Percentiles rank a stretch among this genome's conserved stretches.
Conservation (phyloP, 2,329 filamentous ascomycete genomes). For the Metarhizium guizhouense region DNA sequence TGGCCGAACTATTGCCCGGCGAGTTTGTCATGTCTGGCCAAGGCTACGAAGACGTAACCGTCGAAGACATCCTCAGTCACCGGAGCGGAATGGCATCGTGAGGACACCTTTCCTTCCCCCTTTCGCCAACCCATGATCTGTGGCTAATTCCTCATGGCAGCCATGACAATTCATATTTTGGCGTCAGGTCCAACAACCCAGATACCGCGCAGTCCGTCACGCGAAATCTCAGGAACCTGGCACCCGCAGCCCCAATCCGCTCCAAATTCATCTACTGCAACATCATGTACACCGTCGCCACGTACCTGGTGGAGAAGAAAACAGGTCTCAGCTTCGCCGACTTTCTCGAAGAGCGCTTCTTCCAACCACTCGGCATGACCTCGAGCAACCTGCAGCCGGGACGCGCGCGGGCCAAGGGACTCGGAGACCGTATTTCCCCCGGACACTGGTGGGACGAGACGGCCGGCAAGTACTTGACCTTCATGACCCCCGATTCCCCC, state of each 20-base stretch:
- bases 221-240: conserved; percentile 18
- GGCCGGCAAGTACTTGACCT: background rate
- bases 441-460: conserved; percentile 13
- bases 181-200: conserved; percentile 8
- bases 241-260: conserved; percentile 13
- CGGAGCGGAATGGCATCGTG: conserved; percentile 17
- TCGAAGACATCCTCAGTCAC: conserved; percentile 17
- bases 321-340: conserved; percentile 11
- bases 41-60: conserved; percentile 11
- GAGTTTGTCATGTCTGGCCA: conserved; percentile 17
- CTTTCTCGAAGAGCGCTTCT: conserved; percentile 15
- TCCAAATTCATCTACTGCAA: conserved; percentile 17
- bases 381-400: conserved; percentile 16
- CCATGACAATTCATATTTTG: conserved; percentile 16
- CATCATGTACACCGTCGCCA: conserved; percentile 19
- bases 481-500: conserved; percentile 9
- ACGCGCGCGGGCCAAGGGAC: conserved; percentile 10
- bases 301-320: conserved; percentile 15
- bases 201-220: conserved; percentile 16
- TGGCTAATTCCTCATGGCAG: conserved; percentile 4
- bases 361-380: conserved; percentile 16
- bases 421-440: conserved; percentile 11
- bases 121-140: background rate
- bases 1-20: conserved; percentile 16
- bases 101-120: background rate